A percentile compares a stretch with the other conserved stretches of the same genome.
Conservation (phyloP, 2,329 filamentous ascomycete species). For the Aspergillus pseudoglaucus region DNA sequence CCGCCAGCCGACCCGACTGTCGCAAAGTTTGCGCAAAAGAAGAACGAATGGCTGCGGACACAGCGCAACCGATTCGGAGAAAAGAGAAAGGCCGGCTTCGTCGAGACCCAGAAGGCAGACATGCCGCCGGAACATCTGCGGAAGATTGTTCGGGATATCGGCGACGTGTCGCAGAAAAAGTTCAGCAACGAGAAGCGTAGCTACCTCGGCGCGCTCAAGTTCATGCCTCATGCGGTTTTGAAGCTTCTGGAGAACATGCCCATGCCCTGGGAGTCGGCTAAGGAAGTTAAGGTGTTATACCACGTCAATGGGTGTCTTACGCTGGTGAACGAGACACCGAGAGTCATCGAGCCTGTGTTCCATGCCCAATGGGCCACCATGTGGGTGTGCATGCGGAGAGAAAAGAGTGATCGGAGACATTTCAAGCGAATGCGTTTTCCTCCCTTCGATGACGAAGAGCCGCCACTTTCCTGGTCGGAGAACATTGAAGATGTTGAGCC, state of each 20-base stretch:
- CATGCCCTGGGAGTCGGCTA: constrained; percentile 96
- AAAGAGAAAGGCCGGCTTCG: constrained; percentile 92
- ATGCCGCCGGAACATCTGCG: constrained; percentile 98
- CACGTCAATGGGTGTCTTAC: constrained; percentile 97
- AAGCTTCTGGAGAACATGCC: constrained; percentile 99
- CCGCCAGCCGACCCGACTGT: constrained; percentile 74
- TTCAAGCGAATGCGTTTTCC: constrained; percentile 99
- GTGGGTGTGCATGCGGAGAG: constrained; percentile 97
- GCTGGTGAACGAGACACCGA: constrained; percentile 89
- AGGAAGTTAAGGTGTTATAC: constrained; percentile 96
- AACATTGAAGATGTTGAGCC: constrained; percentile 99
- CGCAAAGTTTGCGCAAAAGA: constrained; percentile 96
- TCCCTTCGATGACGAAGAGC: constrained; percentile 97
- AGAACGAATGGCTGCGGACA: constrained; percentile 92
- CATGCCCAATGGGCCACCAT: constrained; percentile 99
- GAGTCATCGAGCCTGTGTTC: constrained; percentile 96
- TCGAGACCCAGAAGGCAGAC: constrained; percentile 96
- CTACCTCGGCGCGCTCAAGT: constrained; percentile 94
- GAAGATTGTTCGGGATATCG: constrained; percentile 97
- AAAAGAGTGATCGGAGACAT: constrained; percentile 90
- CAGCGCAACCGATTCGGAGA: constrained; percentile 93
- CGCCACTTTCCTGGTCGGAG: constrained; percentile 94
- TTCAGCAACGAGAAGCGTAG: constrained; percentile 98
- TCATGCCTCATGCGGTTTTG: constrained; percentile 97
- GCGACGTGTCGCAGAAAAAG: constrained; percentile 98